Evolutionary conservation across 2,329 filamentous ascomycete species (phyloP).

Genomic region (Xylariomycetidae sp.): DNA sequence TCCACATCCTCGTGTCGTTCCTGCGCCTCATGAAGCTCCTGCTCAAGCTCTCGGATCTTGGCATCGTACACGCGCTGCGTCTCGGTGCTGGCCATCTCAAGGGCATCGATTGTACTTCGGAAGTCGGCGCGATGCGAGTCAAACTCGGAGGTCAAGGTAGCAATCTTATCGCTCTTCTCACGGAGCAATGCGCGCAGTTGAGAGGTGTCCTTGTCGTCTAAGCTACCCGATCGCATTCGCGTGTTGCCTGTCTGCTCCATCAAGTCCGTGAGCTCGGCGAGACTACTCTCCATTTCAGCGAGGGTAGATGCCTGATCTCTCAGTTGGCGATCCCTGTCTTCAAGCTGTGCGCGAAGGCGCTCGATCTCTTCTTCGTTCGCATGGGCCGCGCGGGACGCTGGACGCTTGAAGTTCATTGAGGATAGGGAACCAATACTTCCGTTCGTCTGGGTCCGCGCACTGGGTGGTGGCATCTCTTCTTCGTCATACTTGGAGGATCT

Average conservation of each 20-base stretch:
- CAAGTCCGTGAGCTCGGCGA: slow-evolving; percentile 49
- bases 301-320: slow-evolving; percentile 78
- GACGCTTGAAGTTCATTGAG: slow-evolving; percentile 48
- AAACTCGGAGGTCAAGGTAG: slow-evolving; percentile 87
- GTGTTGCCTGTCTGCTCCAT: slow-evolving; percentile 53
- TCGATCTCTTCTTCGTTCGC: slow-evolving; percentile 66
- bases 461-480: slow-evolving; percentile 51
- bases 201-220: slow-evolving; percentile 64
- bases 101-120: slow-evolving; percentile 89
- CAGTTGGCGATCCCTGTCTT: slow-evolving; percentile 82
- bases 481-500: slow-evolving; percentile 43
- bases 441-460: slow-evolving; percentile 46
- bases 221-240: slow-evolving; percentile 37
- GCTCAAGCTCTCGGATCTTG: slow-evolving; percentile 78
- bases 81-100: slow-evolving; percentile 92
- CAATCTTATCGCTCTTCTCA: slow-evolving; percentile 96
- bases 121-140: slow-evolving; percentile 94
- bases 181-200: slow-evolving; percentile 77
- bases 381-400: slow-evolving; percentile 42
- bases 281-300: slow-evolving; percentile 71
- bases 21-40: slow-evolving; percentile 76
- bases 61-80: slow-evolving; percentile 95
- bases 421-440: slow-evolving; percentile 49
- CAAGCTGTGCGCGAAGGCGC: slow-evolving; percentile 64
- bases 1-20: slow-evolving; percentile 85